Base-by-base conservation (phyloP, 2,329 filamentous ascomycete genomes). In the Fusarium fujikuroi region DNA sequence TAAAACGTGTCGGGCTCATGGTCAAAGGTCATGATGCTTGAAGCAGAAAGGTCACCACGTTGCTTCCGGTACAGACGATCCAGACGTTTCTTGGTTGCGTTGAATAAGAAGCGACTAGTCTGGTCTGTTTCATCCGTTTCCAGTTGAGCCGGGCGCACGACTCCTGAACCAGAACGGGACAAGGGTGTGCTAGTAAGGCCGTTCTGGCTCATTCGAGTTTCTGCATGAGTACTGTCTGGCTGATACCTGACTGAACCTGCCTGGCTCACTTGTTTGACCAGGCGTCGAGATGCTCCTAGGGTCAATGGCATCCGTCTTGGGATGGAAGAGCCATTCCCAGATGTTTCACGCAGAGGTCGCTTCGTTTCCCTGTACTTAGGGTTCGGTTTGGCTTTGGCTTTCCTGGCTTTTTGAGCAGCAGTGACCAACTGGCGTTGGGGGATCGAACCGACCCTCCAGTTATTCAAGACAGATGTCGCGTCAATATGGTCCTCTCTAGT, bases 401-500 rank as follows among this genome's bases (percentile, higher is more conserved):
- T 56, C 37, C 59, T 74, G 30, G 68, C 46, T 60, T 73, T 73
- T 28, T 67, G 72, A 9, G 76, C 75, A 32, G 71, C 66, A 37
- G 80, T 79, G 16, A 84, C 81, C 7, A 79, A 78, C 36, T 66
- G 66, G 34, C 82, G 83, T 50, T 85, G 87, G 36, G 81, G 80
- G 21, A 90, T 89, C 23, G 80, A 83, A 8, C 88, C 88, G n/a
- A 77, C 79, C 74, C 82, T 88, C 90, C 90, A 92, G 58, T 87
- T 82, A 42, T 83, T 81, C 28, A 92, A 79, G 15, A 88, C 83
- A 12, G 84, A 84, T 15, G 85, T 81, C 4, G 85, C 89, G 76
- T 92, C 90, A 23, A 89, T 70, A 66, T 91, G 89, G 75, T 92
- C 90, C 71, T 83, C 82, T n/a, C 89, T 86, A 36, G 85, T 90